Evolutionary conservation across 805 yeast species (phyloP).

Genomic region (Jamesozyma hellenica): DNA sequence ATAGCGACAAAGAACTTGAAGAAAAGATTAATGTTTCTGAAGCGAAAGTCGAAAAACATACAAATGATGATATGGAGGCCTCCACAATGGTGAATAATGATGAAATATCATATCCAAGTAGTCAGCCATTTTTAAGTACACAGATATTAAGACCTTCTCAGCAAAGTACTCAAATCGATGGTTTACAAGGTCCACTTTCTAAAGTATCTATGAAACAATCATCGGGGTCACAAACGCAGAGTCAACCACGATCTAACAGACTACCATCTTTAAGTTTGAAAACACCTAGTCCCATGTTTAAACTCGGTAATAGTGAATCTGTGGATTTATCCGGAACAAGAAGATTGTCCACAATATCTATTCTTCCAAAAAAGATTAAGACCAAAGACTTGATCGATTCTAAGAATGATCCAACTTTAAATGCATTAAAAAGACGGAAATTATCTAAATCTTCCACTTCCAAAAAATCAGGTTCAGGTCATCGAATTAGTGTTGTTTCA

Average conservation of each 20-base stretch:
- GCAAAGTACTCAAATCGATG: slow-evolving; percentile 1
- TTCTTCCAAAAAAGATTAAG: slow-evolving; percentile 12
- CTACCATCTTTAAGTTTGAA: slow-evolving; percentile 31
- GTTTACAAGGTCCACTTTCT: neutral
- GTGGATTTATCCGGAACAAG: slow-evolving; percentile 3
- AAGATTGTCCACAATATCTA: slow-evolving; percentile 21
- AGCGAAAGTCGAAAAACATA: neutral
- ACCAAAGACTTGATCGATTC: slow-evolving; percentile 11
- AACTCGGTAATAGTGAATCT: slow-evolving; percentile 12
- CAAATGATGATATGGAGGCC: neutral
- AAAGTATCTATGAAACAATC: neutral
- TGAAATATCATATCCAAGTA: neutral
- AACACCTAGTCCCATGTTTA: slow-evolving; percentile 28
- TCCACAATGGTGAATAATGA: slow-evolving; percentile 2
- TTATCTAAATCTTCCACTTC: slow-evolving; percentile 17
- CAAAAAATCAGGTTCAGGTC: slow-evolving; percentile 22
- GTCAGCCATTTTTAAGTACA: neutral
- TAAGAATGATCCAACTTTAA: slow-evolving; percentile 19
- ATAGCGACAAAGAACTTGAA: neutral
- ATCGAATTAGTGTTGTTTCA: slow-evolving; percentile 29
- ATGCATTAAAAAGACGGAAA: slow-evolving; percentile 23
- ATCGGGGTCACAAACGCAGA: neutral
- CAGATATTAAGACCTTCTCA: neutral
- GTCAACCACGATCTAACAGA: slow-evolving; percentile 28
- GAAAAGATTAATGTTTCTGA: too few species aligned